Conservation (phyloP, 345 rosid species). For the Punica granatum region DNA sequence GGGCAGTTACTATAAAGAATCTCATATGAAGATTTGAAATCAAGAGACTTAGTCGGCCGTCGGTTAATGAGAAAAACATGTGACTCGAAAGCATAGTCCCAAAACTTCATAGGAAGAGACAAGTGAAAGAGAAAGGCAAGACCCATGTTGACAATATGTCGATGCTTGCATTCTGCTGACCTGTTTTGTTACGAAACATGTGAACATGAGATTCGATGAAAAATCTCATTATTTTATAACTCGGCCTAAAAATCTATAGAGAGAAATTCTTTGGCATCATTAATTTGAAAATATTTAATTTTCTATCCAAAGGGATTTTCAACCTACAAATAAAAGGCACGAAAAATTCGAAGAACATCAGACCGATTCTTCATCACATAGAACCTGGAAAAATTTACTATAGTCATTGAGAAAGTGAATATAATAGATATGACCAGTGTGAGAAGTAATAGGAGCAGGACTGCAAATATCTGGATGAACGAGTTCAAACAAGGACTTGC, state of each 20-base stretch:
- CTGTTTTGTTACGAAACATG: constrained; percentile 2
- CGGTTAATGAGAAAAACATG: no score
- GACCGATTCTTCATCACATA: not conserved
- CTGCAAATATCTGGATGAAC: not conserved
- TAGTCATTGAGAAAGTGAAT: not conserved
- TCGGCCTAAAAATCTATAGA: no score
- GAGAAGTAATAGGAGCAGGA: not conserved
- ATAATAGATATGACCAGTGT: not conserved
- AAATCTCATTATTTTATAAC: no score
- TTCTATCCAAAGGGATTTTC: no score
- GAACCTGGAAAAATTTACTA: not conserved
- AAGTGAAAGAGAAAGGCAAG: not conserved
- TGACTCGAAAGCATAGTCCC: no score
- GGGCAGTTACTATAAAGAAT: no score
- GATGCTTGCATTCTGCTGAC: constrained; percentile 2
- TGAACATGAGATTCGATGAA: no score
- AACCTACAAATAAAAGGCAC: not conserved
- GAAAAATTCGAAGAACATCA: not conserved
- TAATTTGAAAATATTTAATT: no score
- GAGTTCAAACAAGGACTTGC: not conserved
- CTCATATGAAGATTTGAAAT: no score
- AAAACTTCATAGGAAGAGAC: not conserved
- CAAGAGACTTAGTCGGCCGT: no score
- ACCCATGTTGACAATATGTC: not conserved
- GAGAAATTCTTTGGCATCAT: no score